Conservation (phyloP, 768 basidiomycete genomes). For the Leccinellum rugosiceps region DNA sequence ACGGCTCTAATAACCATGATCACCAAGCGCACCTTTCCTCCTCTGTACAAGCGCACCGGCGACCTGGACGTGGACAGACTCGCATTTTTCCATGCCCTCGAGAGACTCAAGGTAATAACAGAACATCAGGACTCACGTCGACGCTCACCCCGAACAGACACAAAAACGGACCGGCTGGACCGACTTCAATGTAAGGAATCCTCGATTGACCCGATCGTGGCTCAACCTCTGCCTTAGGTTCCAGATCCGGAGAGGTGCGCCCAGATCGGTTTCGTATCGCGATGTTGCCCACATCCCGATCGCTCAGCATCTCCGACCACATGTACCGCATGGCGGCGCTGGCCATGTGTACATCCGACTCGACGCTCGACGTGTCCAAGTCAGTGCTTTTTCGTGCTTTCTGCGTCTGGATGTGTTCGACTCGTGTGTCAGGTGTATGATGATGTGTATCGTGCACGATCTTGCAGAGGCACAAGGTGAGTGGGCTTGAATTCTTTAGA, state of each 20-base stretch:
- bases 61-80: conserved; percentile 64
- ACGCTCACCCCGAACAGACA: conserved; percentile 36
- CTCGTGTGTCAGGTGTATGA: conserved; percentile 47
- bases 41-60: conserved; percentile 53
- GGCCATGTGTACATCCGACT: conserved; percentile 80
- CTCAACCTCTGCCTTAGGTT: neutral
- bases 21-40: conserved; percentile 50
- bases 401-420: neutral
- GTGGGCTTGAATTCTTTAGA: too few relatives aligned
- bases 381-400: too few relatives aligned
- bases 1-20: neutral
- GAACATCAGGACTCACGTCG: neutral
- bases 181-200: conserved; percentile 52
- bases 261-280: too few relatives aligned
- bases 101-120: conserved; percentile 74
- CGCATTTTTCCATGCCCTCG: conserved; percentile 87
- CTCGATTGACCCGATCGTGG: neutral
- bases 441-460: conserved; percentile 93
- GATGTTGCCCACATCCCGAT: neutral
- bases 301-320: conserved; percentile 82
- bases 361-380: conserved; percentile 20
- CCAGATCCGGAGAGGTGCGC: conserved; percentile 63
- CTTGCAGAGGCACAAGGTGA: conserved; percentile 91
- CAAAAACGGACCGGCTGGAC: conserved; percentile 38
- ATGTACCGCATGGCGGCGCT: conserved; percentile 61